Conservation (phyloP, 163 green algal genomes). For the Prototheca cutis region DNA sequence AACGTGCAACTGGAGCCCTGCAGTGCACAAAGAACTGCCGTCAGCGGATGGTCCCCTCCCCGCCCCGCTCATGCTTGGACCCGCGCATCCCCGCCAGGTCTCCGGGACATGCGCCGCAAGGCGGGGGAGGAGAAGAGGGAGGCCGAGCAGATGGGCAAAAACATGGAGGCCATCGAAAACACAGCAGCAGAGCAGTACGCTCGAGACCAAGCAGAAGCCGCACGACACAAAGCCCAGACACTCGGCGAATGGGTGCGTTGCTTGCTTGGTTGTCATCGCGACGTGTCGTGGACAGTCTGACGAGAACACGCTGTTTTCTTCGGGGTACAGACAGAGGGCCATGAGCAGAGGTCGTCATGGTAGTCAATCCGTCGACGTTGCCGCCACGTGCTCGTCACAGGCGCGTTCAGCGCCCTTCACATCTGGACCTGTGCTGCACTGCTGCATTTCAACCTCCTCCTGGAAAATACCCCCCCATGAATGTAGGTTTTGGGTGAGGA, state of each 20-base stretch:
- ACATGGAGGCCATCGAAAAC: constrained; percentile 29
- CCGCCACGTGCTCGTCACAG: no score
- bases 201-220: constrained; percentile 12
- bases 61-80: background rate
- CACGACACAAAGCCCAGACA: background rate
- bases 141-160: constrained; percentile 1
- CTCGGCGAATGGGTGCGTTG: constrained; percentile 28
- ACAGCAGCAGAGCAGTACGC: constrained; percentile 23
- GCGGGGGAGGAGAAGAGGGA: constrained; percentile 27
- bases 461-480: constrained; percentile 15
- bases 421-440: no score
- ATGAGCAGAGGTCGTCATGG: no score
- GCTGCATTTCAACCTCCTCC: constrained; percentile 1
- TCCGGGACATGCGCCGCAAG: constrained; percentile 41
- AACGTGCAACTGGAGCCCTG: background rate
- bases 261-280: background rate
- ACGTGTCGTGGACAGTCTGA: constrained; percentile 1
- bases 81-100: constrained; percentile 16
- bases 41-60: no score
- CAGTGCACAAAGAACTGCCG: no score
- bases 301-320: background rate
- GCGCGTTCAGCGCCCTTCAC: no score
- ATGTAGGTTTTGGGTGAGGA: no score
- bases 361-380: no score
- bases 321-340: background rate